A percentile compares a stretch with the other conserved stretches of the same genome.
Evolutionary conservation across 306 rosid genomes (phyloP).

Genomic region (Leucaena leucocephala): DNA sequence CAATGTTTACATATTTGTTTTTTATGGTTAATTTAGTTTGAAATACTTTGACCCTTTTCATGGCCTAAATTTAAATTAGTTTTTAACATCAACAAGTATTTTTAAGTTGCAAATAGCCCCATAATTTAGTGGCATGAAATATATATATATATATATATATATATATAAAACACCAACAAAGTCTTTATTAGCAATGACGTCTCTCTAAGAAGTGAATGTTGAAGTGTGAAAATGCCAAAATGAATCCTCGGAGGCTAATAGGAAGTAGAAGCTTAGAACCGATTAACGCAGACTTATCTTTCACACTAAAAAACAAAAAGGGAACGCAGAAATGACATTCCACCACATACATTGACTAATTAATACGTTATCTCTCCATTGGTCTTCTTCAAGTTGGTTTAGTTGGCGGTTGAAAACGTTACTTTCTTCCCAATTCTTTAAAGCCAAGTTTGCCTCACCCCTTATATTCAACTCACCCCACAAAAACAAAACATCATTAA

Average conservation of each 20-base stretch:
- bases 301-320: background rate
- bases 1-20: background rate
- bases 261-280: too few relatives aligned
- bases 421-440: slow-evolving; percentile 39
- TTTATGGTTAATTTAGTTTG: background rate
- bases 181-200: background rate
- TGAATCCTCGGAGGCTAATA: background rate
- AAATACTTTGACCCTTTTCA: too few relatives aligned
- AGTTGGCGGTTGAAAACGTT: slow-evolving; percentile 30
- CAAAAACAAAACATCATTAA: background rate
- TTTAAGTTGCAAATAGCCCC: too few relatives aligned
- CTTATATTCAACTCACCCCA: background rate
- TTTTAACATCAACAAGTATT: background rate
- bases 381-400: slow-evolving; percentile 16
- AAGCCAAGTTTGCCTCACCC: slow-evolving; percentile 67
- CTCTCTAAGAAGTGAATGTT: too few relatives aligned
- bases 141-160: too few relatives aligned
- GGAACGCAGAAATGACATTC: slow-evolving; percentile 10
- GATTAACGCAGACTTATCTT: slow-evolving; percentile 32
- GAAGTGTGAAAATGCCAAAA: background rate
- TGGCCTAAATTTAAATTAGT: too few relatives aligned
- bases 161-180: too few relatives aligned
- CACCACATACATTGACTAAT: slow-evolving; percentile 29
- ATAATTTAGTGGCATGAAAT: too few relatives aligned
- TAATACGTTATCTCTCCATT: slow-evolving; percentile 13